A percentile compares a stretch with the other conserved stretches of the same genome.
These are phyloP conservation scores for Isabelozyma rhagii DNA, from an alignment of 805 yeast genomes.

Conservation along the genomic window DNA sequence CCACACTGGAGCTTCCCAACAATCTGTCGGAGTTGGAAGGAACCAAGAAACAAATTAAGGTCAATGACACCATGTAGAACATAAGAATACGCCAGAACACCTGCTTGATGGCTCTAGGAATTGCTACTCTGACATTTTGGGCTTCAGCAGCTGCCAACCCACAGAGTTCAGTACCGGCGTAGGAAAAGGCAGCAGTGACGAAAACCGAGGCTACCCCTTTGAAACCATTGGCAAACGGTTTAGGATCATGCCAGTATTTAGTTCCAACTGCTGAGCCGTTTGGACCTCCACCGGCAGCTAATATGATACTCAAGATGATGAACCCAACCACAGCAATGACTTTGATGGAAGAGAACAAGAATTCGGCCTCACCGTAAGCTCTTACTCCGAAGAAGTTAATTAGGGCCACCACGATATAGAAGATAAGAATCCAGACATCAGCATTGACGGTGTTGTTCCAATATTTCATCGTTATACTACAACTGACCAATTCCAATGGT, in stretches of 20 bases:
- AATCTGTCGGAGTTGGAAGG: constrained; percentile 56
- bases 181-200: constrained; percentile 75
- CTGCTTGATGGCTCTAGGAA: constrained; percentile 76
- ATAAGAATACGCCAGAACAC: constrained; percentile 78
- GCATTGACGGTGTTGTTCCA: constrained; percentile 32
- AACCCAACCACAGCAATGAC: constrained; percentile 58
- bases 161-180: constrained; percentile 70
- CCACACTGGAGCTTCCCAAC: constrained; percentile 46
- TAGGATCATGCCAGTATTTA: constrained; percentile 60
- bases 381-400: constrained; percentile 37
- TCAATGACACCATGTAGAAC: constrained; percentile 60
- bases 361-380: constrained; percentile 61
- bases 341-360: constrained; percentile 55
- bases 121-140: constrained; percentile 58
- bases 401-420: constrained; percentile 27
- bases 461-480: constrained; percentile 32
- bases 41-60: constrained; percentile 64
- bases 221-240: constrained; percentile 63
- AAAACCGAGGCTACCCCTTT: constrained; percentile 73
- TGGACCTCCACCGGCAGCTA: constrained; percentile 57
- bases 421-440: constrained; percentile 36
- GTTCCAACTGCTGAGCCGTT: constrained; percentile 54
- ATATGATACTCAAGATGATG: constrained; percentile 55
- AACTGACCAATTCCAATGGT: constrained; percentile 56
- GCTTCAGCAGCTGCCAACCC: constrained; percentile 80